Percentiles rank a stretch among this genome's conserved stretches.
These are phyloP conservation scores for Protomyces inundatus DNA, from an alignment of 1,139 yeast species.

Conservation along the genomic window DNA sequence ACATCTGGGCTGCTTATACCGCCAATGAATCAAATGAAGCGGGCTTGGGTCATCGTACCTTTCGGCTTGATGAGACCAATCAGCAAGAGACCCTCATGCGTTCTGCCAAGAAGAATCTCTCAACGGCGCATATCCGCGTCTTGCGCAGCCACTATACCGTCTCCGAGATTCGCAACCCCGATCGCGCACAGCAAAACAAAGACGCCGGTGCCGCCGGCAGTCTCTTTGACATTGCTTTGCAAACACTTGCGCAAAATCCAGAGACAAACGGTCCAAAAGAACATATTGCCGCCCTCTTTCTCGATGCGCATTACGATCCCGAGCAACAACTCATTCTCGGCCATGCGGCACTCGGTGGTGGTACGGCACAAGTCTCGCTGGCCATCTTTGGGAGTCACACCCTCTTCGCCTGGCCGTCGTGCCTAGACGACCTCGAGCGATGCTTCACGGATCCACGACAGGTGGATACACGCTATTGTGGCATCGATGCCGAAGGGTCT, in stretches of 20 bases:
- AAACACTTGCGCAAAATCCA: constrained; percentile 50
- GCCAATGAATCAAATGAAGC: constrained; percentile 80
- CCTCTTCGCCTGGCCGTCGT: constrained; percentile 79
- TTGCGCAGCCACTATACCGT: constrained; percentile 51
- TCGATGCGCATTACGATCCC: constrained; percentile 82
- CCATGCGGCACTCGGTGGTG: constrained; percentile 96
- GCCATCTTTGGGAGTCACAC: constrained; percentile 96
- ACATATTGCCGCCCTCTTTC: constrained; percentile 76
- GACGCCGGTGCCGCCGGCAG: constrained; percentile 70
- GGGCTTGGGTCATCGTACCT: constrained; percentile 76
- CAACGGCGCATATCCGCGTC: constrained; percentile 68
- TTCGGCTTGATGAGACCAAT: constrained; percentile 69
- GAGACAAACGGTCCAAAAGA: constrained; percentile 39
- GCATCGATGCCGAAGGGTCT: constrained; percentile 79
- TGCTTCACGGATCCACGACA: constrained; percentile 64
- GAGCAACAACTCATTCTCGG: constrained; percentile 57
- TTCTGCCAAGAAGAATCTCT: constrained; percentile 38
- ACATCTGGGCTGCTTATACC: constrained; percentile 90
- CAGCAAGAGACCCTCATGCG: constrained; percentile 46
- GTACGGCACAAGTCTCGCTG: constrained; percentile 56
- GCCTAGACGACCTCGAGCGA: constrained; percentile 62
- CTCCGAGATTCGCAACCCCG: constrained; percentile 63
- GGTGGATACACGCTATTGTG: constrained; percentile 63
- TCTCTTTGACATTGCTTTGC: constrained; percentile 70
- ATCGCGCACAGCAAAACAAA: constrained; percentile 80